Conservation (phyloP, 169 alveolate species). For the Plasmodium fragile region DNA sequence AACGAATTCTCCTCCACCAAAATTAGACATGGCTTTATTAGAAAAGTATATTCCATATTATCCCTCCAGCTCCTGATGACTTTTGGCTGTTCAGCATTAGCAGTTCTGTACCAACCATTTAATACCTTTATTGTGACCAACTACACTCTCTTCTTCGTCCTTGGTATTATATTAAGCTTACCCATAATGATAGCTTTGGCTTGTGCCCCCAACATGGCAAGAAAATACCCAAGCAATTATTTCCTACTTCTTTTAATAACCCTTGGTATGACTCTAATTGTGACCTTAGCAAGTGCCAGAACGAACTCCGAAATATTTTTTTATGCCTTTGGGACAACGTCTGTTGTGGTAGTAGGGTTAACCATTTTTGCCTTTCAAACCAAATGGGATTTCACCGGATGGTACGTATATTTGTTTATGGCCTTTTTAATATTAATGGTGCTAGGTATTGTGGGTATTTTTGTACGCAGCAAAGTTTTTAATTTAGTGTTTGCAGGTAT, state of each 20-base stretch:
- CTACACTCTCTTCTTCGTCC: constrained; percentile 61
- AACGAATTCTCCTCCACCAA: constrained; percentile 81
- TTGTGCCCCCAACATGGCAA: constrained; percentile 73
- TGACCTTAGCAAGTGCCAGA: constrained; percentile 48
- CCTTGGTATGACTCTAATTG: constrained; percentile 58
- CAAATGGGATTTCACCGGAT: constrained; percentile 88
- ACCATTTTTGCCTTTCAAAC: constrained; percentile 87
- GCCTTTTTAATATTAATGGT: constrained; percentile 73
- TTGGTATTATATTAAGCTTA: constrained; percentile 68
- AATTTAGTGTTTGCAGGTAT: constrained; percentile 79
- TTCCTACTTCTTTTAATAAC: constrained; percentile 63
- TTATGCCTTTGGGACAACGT: constrained; percentile 85
- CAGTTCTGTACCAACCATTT: constrained; percentile 72
- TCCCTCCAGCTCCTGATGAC: constrained; percentile 85
- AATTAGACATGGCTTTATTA: constrained; percentile 89
- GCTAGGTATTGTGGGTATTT: constrained; percentile 75
- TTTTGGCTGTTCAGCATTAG: constrained; percentile 71
- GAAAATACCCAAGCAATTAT: constrained; percentile 78
- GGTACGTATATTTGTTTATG: constrained; percentile 79
- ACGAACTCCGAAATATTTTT: constrained; percentile 77
- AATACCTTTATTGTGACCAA: constrained; percentile 46
- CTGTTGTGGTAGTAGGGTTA: constrained; percentile 81
- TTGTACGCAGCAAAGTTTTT: constrained; percentile 45
- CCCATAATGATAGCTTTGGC: constrained; percentile 70
- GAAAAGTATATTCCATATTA: constrained; percentile 88